phyloP scores from a whole-genome alignment of 257 asterid genomes.

The Coffea eugenioides region DNA sequence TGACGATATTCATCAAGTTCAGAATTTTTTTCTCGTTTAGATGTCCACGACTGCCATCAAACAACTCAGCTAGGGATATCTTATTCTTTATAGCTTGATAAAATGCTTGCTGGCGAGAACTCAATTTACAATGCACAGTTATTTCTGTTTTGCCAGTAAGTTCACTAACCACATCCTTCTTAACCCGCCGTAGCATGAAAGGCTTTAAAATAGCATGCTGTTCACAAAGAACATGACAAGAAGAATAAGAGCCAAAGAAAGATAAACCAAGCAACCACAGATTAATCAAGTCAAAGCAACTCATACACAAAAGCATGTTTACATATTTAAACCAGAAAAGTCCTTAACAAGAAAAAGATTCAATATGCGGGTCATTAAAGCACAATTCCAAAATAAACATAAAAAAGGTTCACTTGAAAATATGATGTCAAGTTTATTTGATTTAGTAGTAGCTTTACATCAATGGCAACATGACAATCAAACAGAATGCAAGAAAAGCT shows the following conservation, averaged over 20 bases:
- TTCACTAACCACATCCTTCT: constrained; percentile 93
- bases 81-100: constrained; percentile 97
- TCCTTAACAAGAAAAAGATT: background rate
- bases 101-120: constrained; percentile 94
- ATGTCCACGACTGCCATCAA: constrained; percentile 92
- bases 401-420: background rate
- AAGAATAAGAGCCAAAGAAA: background rate
- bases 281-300: background rate
- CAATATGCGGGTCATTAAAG: background rate
- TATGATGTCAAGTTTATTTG: background rate
- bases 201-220: constrained; percentile 99
- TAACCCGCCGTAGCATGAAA: constrained; percentile 94
- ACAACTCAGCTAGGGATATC: constrained; percentile 91
- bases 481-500: background rate
- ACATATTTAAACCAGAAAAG: background rate
- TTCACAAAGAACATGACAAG: constrained; percentile 13
- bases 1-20: constrained; percentile 97
- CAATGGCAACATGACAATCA: background rate
- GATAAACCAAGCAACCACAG: constrained; percentile 17
- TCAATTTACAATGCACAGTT: constrained; percentile 84
- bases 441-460: background rate
- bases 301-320: background rate
- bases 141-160: constrained; percentile 90
- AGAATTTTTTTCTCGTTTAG: constrained; percentile 87
- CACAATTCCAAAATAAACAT: background rate